A percentile compares a stretch with the other conserved stretches of the same genome.
Evolutionary conservation across 148 eudicot genomes (phyloP).

Genomic region (Mesembryanthemum crystallinum): DNA sequence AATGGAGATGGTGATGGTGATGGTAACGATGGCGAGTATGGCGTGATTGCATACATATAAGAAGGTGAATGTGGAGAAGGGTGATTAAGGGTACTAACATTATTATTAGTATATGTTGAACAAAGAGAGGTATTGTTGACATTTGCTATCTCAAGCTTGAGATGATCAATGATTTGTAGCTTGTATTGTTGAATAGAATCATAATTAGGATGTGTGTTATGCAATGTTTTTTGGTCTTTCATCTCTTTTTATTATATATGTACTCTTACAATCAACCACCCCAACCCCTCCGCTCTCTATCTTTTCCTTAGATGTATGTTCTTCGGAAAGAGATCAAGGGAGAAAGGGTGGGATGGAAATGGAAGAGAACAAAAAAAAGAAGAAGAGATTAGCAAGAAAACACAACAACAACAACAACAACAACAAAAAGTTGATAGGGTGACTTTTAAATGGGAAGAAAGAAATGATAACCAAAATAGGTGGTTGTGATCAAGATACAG

Average conservation of each 20-base stretch:
- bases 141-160: slow-evolving; percentile 16
- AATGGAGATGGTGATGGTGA: not conserved
- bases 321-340: not conserved
- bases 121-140: slow-evolving; percentile 12
- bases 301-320: not conserved
- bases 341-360: not conserved
- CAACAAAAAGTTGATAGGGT: too few species aligned
- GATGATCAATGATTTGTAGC: slow-evolving; percentile 24
- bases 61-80: not conserved
- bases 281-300: not conserved
- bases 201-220: not conserved
- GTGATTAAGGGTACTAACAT: not conserved
- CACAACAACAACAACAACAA: not conserved
- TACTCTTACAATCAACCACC: not conserved
- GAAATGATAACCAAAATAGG: too few species aligned
- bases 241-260: slow-evolving; percentile 1
- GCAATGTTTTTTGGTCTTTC: slow-evolving; percentile 1
- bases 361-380: not conserved
- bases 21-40: slow-evolving; percentile 5
- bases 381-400: not conserved
- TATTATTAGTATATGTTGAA: slow-evolving; percentile 12
- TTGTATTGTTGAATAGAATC: slow-evolving; percentile 14
- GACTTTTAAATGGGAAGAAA: too few species aligned
- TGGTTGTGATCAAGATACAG: too few species aligned
- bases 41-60: not conserved